phyloP scores from a whole-genome alignment of 2,329 filamentous ascomycete species.

The Colletotrichum sidae region DNA sequence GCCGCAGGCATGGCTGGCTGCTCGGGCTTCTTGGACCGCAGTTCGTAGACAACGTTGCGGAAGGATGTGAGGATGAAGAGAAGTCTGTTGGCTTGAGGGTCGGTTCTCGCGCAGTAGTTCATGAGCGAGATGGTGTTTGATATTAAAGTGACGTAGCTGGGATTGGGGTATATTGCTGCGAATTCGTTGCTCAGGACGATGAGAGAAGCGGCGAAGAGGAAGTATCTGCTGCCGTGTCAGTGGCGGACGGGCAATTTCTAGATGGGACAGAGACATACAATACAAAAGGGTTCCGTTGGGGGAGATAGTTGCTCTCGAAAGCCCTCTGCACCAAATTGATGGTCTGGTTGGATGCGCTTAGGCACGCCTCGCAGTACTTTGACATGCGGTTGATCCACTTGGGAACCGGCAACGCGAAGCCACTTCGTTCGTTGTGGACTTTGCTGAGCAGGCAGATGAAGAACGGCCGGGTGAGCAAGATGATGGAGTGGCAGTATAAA shows the following conservation, averaged over 20 bases:
- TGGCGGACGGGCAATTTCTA: not conserved
- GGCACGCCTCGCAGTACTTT: constrained; percentile 59
- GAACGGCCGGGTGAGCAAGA: constrained; percentile 73
- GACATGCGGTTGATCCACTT: constrained; percentile 41
- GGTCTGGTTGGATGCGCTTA: constrained; percentile 62
- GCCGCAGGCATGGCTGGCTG: constrained; percentile 41
- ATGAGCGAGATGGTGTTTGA: constrained; percentile 60
- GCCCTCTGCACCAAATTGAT: constrained; percentile 60
- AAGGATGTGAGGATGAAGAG: constrained; percentile 63
- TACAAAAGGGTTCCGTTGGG: constrained; percentile 66
- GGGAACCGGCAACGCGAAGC: constrained; percentile 35
- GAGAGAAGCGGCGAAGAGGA: constrained; percentile 66
- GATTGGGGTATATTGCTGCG: constrained; percentile 59
- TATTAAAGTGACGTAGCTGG: constrained; percentile 53
- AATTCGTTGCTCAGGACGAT: constrained; percentile 69
- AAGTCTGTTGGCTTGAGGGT: constrained; percentile 62
- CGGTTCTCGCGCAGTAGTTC: constrained; percentile 58
- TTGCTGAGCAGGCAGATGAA: constrained; percentile 68
- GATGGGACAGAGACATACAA: constrained; percentile 57
- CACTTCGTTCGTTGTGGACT: constrained; percentile 47
- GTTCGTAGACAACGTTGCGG: constrained; percentile 50
- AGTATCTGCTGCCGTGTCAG: constrained; percentile 56
- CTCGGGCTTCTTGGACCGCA: constrained; percentile 30
- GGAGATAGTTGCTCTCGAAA: constrained; percentile 56
- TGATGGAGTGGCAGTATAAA: constrained; percentile 71